Base-by-base conservation (phyloP, 106 monocot species). In the Triglochin maritima region DNA sequence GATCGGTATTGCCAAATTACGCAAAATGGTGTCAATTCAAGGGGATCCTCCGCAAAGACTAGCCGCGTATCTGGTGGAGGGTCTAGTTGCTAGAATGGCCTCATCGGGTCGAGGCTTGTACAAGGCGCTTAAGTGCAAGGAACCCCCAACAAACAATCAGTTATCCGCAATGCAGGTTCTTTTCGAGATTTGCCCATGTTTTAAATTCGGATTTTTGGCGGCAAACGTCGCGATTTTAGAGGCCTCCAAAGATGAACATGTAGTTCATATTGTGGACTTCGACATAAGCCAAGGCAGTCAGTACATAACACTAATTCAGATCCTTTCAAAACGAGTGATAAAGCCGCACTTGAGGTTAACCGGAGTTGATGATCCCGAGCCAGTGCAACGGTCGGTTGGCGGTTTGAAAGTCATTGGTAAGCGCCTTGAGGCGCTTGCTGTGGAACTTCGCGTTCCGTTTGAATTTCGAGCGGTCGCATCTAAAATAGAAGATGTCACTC, bases 281-380 rank as follows among this genome's bases (percentile, higher is more conserved):
- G 92, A 99, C 67, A 79, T 99, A 42, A 92, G 86, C 66, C 98
- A 99, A 83, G 92, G 98, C 46, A 86, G 82, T 75, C 98, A 99
- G 59, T 99, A 92, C 50, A 77, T 89, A 7, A 80, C 80, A 52
- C 81, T 99, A 17, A 84, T 99, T 65, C 84, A 87, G 69, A 63
- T 69, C 9, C 71, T 99, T 68, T 70, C 88, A 7, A 64, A 52
- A 4, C 50, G 72, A 47, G 57, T 62, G 51, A 77, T 29, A 9
- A 88, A 81, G 68, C 81, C 77, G 6, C 79, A 44, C 14, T 66
- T 99, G 79, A 83, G 84, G 63, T 82, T 99, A 64, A 92, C 98
- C 4, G 98, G 92, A 3, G 86, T 99, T 50, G 98, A 99, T 86
- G 98, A 99, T 73, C 88, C 98, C 55, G 98, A 99, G 47, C 76